Evolutionary conservation across 2,329 filamentous ascomycete species (phyloP).

Genomic region (Colletotrichum karsti): DNA sequence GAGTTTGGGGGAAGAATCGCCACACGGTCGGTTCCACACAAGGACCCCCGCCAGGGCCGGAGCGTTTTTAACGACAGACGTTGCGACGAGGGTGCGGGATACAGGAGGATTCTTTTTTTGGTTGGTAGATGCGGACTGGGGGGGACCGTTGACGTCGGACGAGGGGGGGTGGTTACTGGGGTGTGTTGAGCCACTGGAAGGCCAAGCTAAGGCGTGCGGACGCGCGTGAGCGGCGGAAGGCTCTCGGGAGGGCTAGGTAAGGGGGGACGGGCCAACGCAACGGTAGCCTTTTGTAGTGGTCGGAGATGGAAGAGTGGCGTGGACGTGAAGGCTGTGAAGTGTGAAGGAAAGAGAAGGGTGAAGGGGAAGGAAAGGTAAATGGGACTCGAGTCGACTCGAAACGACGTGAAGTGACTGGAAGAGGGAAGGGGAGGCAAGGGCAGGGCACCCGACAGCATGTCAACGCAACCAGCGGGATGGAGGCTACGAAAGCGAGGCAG

Average conservation of each 20-base stretch:
- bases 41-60: conserved; percentile 19
- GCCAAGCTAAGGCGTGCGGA: not conserved
- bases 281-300: too few relatives aligned
- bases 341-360: conserved; percentile 8
- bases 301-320: too few relatives aligned
- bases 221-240: not conserved
- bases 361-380: conserved; percentile 26
- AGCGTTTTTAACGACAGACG: conserved; percentile 26
- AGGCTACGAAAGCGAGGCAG: conserved; percentile 10
- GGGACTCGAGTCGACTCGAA: not conserved
- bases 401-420: not conserved
- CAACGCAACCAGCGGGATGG: not conserved
- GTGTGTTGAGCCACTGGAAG: not conserved
- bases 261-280: not conserved
- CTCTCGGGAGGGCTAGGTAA: not conserved
- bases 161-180: not conserved
- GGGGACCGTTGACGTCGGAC: not conserved
- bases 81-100: conserved; percentile 19
- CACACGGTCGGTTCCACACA: conserved; percentile 23
- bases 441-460: conserved; percentile 1
- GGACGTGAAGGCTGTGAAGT: not conserved
- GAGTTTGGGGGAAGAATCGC: not conserved
- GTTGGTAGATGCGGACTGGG: conserved; percentile 9
- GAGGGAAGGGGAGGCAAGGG: not conserved
- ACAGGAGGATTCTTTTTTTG: conserved; percentile 4